Base-by-base conservation (phyloP, 2,329 filamentous ascomycete genomes). In the Moelleriella libera region DNA sequence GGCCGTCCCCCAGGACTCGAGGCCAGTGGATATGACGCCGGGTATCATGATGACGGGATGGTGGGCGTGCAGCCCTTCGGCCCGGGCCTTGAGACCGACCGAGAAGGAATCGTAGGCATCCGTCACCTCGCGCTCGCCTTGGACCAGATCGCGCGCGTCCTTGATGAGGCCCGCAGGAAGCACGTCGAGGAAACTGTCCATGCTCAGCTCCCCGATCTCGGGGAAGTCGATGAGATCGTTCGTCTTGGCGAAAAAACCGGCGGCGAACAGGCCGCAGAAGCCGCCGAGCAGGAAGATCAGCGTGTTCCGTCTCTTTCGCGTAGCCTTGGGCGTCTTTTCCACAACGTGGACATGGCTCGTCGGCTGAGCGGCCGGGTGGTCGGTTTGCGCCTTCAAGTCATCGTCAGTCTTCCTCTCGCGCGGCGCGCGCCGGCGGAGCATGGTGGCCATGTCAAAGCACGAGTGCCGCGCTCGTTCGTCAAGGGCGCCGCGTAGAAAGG, bases 21-120 rank as follows among this genome's bases (percentile, higher is more conserved):
- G 75, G 1, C 92, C 92, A 0, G 92, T 97, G 0, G 92, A 97
- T 55, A 98, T 98, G 50, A 98, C 92, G 5, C 92, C 92, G 0
- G 92, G 92, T 8, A 98, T 82, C 90, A 98, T 97, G 53, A 98
- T 85, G 51, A 98, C 82, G 1, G 92, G 88, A 57, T 96, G 88
- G 50, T 85, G 76, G 12, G 86, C 90, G 44, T 75, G 64, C 14
- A 97, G 74, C 1, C 94, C 94, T 62, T 96, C 85, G 5, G 81
- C 70, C 40, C 81, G 81, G 21, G 89, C 83, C 58, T 94, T 85
- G 31, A 92, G 68, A 5, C 92, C 94, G 44, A 97, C 85, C 1
- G 88, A 80, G 60, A 98, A 98, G 5, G 89, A 86, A 68, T 98
- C 92, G 66, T 95, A 95, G 58, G 84, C 85, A 53, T 94, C 83